These are phyloP conservation scores for Podila verticillata DNA, from an alignment of 192 early-diverging fungal species.

Conservation along the genomic window DNA sequence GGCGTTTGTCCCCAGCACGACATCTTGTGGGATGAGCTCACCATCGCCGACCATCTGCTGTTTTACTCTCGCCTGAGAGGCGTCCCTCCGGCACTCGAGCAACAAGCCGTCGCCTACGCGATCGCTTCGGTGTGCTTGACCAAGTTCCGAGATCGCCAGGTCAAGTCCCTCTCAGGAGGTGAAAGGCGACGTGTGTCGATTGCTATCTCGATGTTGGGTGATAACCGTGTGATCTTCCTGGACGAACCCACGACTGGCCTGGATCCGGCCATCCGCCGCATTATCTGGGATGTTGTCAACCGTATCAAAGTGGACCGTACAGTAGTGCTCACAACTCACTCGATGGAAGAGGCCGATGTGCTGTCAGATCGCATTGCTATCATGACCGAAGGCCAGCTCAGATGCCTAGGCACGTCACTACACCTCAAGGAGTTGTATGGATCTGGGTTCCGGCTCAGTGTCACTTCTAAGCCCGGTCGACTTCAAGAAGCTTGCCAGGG, in stretches of 20 bases:
- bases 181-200: constrained; percentile 66
- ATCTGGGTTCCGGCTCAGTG: constrained; percentile 59
- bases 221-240: constrained; percentile 56
- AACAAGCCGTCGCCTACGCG: constrained; percentile 31
- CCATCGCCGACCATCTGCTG: constrained; percentile 58
- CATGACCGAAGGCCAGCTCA: constrained; percentile 58
- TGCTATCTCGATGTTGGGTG: constrained; percentile 63
- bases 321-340: constrained; percentile 70
- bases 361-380: constrained; percentile 62
- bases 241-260: constrained; percentile 72
- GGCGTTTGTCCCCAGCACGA: constrained; percentile 68
- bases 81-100: constrained; percentile 30
- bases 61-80: constrained; percentile 60
- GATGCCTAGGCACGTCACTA: constrained; percentile 59
- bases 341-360: constrained; percentile 74
- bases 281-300: constrained; percentile 66
- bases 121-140: constrained; percentile 41
- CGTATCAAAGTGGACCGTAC: constrained; percentile 55
- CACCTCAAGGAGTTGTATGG: constrained; percentile 67
- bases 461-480: constrained; percentile 21
- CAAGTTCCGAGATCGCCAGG: constrained; percentile 47
- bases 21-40: constrained; percentile 57
- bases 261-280: constrained; percentile 59
- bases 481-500: constrained; percentile 26
- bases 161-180: constrained; percentile 60